A percentile compares a stretch with the other conserved stretches of the same genome.
Evolutionary conservation across 2,329 filamentous ascomycete species (phyloP).

Genomic region (Decorospora gaudefroyi): DNA sequence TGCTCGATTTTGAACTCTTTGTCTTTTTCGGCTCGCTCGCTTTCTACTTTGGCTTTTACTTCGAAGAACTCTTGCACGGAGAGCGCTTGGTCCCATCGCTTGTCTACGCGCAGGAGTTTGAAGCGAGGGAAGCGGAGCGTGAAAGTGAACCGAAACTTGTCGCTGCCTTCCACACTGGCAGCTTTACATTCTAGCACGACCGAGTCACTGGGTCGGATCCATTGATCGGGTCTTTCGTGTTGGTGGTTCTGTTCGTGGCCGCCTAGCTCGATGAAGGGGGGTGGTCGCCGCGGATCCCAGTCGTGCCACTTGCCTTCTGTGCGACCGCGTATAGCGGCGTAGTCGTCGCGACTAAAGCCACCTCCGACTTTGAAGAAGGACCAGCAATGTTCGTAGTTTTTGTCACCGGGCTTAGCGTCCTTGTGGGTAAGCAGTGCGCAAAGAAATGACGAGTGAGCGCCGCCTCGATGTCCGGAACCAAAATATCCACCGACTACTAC

Average conservation of each 20-base stretch:
- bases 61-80: constrained; percentile 77
- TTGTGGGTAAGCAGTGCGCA: constrained; percentile 81
- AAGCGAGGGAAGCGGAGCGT: constrained; percentile 93
- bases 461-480: constrained; percentile 83
- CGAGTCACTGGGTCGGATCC: constrained; percentile 89
- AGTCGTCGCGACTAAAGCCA: constrained; percentile 83
- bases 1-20: constrained; percentile 71
- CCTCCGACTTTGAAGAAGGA: constrained; percentile 99
- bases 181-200: constrained; percentile 89
- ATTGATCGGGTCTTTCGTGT: constrained; percentile 81
- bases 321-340: constrained; percentile 76
- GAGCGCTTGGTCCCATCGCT: constrained; percentile 78
- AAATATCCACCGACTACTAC: constrained; percentile 91
- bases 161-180: constrained; percentile 72
- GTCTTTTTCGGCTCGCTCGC: constrained; percentile 64
- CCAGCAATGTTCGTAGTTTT: constrained; percentile 73
- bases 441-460: constrained; percentile 81
- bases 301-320: constrained; percentile 91
- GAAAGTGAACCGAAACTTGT: constrained; percentile 74
- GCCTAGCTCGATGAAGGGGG: constrained; percentile 78
- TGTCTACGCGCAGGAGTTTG: constrained; percentile 78
- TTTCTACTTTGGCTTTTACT: constrained; percentile 69
- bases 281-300: constrained; percentile 79
- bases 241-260: constrained; percentile 69
- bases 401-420: constrained; percentile 61